A percentile compares a stretch with the other conserved stretches of the same genome.
phyloP scores from a whole-genome alignment of 116 monocot genomes.

The Dioscorea cayenensis region DNA sequence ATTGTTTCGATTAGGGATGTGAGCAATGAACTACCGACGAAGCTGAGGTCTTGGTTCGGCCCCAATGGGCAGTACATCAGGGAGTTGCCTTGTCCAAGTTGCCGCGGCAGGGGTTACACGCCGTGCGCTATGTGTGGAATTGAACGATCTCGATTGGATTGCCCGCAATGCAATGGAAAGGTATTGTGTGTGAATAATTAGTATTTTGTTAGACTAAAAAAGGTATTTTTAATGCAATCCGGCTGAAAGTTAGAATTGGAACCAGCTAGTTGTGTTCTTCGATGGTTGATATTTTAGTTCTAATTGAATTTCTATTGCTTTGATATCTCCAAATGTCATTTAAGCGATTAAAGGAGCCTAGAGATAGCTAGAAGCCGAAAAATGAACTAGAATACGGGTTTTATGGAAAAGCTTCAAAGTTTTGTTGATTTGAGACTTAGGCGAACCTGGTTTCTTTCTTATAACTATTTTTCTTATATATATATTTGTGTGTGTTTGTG shows the following conservation, averaged over 20 bases:
- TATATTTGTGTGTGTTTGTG: too few relatives aligned
- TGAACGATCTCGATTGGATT: constrained; percentile 79
- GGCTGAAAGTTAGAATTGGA: too few relatives aligned
- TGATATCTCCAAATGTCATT: background rate
- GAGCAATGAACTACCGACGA: constrained; percentile 20
- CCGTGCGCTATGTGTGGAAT: constrained; percentile 82
- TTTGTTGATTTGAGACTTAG: too few relatives aligned
- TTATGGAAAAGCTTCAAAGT: too few relatives aligned
- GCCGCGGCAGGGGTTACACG: constrained; percentile 91
- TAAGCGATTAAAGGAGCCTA: too few relatives aligned
- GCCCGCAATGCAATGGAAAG: constrained; percentile 82
- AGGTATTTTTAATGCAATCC: too few relatives aligned
- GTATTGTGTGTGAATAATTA: constrained; percentile 17
- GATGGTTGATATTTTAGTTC: background rate
- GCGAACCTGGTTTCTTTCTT: too few relatives aligned
- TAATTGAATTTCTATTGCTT: background rate
- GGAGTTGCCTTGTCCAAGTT: constrained; percentile 93
- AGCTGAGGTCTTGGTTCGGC: constrained; percentile 93
- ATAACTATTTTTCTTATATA: too few relatives aligned
- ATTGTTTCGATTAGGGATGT: constrained; percentile 35
- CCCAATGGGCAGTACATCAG: constrained; percentile 98
- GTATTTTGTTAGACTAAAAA: too few relatives aligned
- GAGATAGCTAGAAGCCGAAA: too few relatives aligned
- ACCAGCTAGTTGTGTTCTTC: too few relatives aligned
- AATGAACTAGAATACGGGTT: too few relatives aligned